Evolutionary conservation across 805 yeast genomes (phyloP).

Genomic region (Kluyveromyces starmeri): DNA sequence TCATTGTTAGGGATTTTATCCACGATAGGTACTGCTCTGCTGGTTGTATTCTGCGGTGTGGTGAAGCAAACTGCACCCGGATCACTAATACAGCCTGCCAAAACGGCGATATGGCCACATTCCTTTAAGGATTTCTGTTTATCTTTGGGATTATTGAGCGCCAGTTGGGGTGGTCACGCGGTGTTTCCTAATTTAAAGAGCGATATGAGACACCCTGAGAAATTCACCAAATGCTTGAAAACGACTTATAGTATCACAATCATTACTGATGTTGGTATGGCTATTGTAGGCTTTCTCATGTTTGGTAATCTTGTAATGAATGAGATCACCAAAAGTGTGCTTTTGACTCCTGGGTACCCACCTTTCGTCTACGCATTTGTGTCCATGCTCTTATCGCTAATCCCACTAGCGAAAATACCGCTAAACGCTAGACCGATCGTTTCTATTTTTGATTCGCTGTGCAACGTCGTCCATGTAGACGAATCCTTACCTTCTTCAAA

Average conservation of each 20-base stretch:
- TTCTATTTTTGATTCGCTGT: conserved; percentile 53
- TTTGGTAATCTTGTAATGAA: conserved; percentile 62
- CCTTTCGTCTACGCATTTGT: conserved; percentile 46
- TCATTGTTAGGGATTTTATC: conserved; percentile 64
- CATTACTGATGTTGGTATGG: conserved; percentile 54
- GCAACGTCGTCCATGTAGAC: conserved; percentile 24
- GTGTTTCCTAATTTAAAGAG: conserved; percentile 64
- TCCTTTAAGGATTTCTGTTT: conserved; percentile 43
- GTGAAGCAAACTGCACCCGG: conserved; percentile 60
- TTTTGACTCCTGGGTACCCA: conserved; percentile 63
- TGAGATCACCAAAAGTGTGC: conserved; percentile 68
- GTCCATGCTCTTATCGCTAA: conserved; percentile 63
- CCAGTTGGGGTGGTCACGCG: conserved; percentile 83
- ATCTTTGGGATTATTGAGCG: conserved; percentile 60
- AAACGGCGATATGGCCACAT: conserved; percentile 59
- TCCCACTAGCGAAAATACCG: conserved; percentile 81
- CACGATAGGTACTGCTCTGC: conserved; percentile 53
- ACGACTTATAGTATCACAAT: conserved; percentile 54
- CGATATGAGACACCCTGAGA: conserved; percentile 62
- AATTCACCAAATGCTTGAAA: conserved; percentile 44
- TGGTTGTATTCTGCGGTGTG: conserved; percentile 57
- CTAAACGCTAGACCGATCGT: conserved; percentile 75
- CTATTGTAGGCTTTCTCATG: conserved; percentile 66
- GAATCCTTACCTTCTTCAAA: conserved; percentile 14
- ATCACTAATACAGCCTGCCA: conserved; percentile 54